These are phyloP conservation scores for Dichotomopilus funicola DNA, from an alignment of 2,329 filamentous ascomycete genomes.

Conservation along the genomic window DNA sequence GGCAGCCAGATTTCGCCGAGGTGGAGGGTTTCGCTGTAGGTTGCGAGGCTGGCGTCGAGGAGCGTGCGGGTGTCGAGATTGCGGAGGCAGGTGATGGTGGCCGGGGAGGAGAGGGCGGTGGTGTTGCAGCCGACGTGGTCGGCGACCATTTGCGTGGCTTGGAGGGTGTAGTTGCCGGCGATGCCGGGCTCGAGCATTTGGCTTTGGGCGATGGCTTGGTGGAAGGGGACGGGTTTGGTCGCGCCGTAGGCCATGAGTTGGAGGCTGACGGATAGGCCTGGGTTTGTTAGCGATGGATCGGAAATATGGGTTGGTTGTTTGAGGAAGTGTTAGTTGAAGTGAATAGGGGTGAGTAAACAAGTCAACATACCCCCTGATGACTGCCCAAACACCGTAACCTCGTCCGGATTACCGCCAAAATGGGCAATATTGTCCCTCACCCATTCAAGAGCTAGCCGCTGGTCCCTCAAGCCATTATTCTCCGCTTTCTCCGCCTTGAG, in stretches of 20 bases:
- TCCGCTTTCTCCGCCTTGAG: slow-evolving; percentile 26
- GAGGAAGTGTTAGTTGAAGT: too few species aligned
- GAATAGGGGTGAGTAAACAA: background rate
- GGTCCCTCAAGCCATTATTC: slow-evolving; percentile 25
- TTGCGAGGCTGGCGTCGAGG: background rate
- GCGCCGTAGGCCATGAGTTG: slow-evolving; percentile 28
- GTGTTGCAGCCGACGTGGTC: slow-evolving; percentile 3
- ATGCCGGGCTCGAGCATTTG: slow-evolving; percentile 5
- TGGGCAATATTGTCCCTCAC: slow-evolving; percentile 25
- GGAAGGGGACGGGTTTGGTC: slow-evolving; percentile 29
- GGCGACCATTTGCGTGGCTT: slow-evolving; percentile 1
- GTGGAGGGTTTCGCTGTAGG: slow-evolving; percentile 1
- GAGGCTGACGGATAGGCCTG: slow-evolving; percentile 10
- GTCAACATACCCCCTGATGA: background rate
- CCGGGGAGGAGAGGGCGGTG: background rate
- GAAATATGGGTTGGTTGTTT: too few species aligned
- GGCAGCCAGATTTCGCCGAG: slow-evolving; percentile 9
- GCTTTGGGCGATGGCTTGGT: slow-evolving; percentile 15
- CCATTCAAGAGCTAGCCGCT: slow-evolving; percentile 25
- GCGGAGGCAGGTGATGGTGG: slow-evolving; percentile 1
- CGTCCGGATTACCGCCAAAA: slow-evolving; percentile 26
- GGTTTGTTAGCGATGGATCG: background rate
- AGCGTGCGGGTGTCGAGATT: background rate
- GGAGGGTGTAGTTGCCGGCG: slow-evolving; percentile 1
- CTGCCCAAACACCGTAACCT: slow-evolving; percentile 13